These are phyloP conservation scores for Asterochloris sp. DNA, from an alignment of 139 green algal genomes.

Conservation along the genomic window DNA sequence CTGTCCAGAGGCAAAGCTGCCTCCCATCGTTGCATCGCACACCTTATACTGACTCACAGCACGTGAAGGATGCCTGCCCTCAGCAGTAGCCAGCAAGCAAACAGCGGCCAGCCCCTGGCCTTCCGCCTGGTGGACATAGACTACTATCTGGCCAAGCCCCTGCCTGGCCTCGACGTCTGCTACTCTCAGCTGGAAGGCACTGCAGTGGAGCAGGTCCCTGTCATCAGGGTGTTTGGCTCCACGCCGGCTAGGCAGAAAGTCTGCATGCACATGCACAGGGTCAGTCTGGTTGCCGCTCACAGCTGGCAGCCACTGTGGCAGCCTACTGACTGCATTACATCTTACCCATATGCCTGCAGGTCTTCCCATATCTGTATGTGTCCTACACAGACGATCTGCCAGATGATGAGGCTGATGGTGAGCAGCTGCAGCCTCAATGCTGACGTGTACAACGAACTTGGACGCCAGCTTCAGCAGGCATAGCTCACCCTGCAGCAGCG, in stretches of 20 bases:
- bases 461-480: too few species aligned
- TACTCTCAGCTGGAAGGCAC: constrained; percentile 58
- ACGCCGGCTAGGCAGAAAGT: constrained; percentile 82
- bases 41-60: too few species aligned
- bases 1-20: too few species aligned
- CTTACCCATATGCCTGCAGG: constrained; percentile 39
- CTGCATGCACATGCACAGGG: constrained; percentile 91
- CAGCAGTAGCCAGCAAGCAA: too few species aligned
- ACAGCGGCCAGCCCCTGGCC: constrained; percentile 1
- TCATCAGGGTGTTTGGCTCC: constrained; percentile 89
- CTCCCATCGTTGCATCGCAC: too few species aligned
- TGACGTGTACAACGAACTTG: too few species aligned
- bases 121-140: constrained; percentile 74
- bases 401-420: constrained; percentile 54
- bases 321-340: not conserved
- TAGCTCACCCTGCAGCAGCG: too few species aligned
- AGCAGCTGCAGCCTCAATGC: not conserved
- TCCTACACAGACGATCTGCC: constrained; percentile 79
- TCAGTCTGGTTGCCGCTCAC: not conserved
- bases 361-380: constrained; percentile 94
- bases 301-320: not conserved
- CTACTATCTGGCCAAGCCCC: constrained; percentile 76
- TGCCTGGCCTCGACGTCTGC: constrained; percentile 73
- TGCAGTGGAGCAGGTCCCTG: constrained; percentile 68
- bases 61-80: not conserved